These are phyloP conservation scores for Aspergillus fischeri DNA, from an alignment of 2,329 filamentous ascomycete species.

Conservation along the genomic window DNA sequence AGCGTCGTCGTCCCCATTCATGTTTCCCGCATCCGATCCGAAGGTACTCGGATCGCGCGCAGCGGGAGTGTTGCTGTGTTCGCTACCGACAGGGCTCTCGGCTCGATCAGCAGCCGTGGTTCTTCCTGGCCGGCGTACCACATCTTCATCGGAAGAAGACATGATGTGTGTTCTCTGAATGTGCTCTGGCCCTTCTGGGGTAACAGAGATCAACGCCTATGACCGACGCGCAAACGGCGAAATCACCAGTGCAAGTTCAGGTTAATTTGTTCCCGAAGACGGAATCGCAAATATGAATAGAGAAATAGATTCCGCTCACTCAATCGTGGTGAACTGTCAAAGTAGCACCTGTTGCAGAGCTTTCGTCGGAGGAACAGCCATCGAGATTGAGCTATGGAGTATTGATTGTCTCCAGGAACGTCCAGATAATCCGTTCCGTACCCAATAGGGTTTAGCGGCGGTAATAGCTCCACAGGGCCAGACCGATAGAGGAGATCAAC, in stretches of 20 bases:
- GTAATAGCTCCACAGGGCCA: constrained; percentile 17
- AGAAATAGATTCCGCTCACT: not conserved
- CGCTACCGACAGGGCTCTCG: constrained; percentile 19
- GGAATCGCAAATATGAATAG: not conserved
- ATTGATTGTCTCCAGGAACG: constrained; percentile 4
- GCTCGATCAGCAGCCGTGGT: constrained; percentile 18
- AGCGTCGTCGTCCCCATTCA: constrained; percentile 35
- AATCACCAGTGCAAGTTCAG: not conserved
- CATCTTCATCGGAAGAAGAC: constrained; percentile 38
- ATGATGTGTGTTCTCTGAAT: constrained; percentile 15
- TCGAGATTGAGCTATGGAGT: not conserved
- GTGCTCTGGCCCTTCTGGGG: not conserved
- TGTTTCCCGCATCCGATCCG: constrained; percentile 26
- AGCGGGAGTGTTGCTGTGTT: constrained; percentile 14
- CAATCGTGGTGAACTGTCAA: not conserved
- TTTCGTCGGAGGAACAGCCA: not conserved
- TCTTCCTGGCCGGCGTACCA: constrained; percentile 33
- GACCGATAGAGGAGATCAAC: constrained; percentile 12
- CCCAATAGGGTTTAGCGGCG: constrained; percentile 20
- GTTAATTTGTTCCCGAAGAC: not conserved
- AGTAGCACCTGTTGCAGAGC: not conserved
- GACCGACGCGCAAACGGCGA: not conserved
- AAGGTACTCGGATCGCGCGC: constrained; percentile 20
- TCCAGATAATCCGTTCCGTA: constrained; percentile 22
- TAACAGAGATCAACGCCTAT: not conserved